phyloP scores from a whole-genome alignment of 2,329 filamentous ascomycete genomes.

The Talaromyces sp. region DNA sequence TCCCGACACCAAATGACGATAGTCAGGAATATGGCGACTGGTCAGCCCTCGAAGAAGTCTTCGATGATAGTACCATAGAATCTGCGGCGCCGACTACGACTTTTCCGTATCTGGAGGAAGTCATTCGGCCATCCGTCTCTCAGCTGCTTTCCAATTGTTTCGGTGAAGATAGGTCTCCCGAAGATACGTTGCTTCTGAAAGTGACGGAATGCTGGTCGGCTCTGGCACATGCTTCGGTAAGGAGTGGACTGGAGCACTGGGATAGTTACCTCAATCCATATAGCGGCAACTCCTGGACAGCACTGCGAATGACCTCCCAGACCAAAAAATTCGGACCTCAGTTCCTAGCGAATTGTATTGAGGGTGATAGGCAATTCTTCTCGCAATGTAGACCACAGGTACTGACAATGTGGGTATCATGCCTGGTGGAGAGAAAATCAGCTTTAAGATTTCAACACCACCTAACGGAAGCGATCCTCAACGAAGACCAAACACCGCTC shows the following conservation, averaged over 20 bases:
- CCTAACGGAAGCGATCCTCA: conserved; percentile 54
- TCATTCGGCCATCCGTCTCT: conserved; percentile 49
- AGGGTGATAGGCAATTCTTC: conserved; percentile 41
- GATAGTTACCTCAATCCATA: conserved; percentile 55
- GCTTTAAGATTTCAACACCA: conserved; percentile 59
- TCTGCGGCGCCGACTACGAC: conserved; percentile 23
- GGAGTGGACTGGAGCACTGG: conserved; percentile 50
- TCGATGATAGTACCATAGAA: conserved; percentile 35
- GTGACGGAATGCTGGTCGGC: conserved; percentile 55
- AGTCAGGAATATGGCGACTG: conserved; percentile 64
- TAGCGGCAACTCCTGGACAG: conserved; percentile 48
- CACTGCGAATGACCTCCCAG: conserved; percentile 45
- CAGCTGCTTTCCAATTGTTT: conserved; percentile 59
- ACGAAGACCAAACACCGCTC: conserved; percentile 47
- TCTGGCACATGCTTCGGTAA: conserved; percentile 47
- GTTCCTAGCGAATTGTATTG: conserved; percentile 45
- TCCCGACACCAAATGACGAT: conserved; percentile 50
- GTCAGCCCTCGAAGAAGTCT: conserved; percentile 50
- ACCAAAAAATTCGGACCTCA: conserved; percentile 47
- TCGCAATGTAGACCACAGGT: conserved; percentile 48
- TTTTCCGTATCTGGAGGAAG: conserved; percentile 37
- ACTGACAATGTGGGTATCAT: conserved; percentile 52
- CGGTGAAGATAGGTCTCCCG: conserved; percentile 54
- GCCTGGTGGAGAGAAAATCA: conserved; percentile 57
- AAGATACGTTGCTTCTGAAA: conserved; percentile 52